These are phyloP conservation scores for Podochytrium sp. DNA, from an alignment of 192 early-diverging fungal genomes.

Conservation along the genomic window DNA sequence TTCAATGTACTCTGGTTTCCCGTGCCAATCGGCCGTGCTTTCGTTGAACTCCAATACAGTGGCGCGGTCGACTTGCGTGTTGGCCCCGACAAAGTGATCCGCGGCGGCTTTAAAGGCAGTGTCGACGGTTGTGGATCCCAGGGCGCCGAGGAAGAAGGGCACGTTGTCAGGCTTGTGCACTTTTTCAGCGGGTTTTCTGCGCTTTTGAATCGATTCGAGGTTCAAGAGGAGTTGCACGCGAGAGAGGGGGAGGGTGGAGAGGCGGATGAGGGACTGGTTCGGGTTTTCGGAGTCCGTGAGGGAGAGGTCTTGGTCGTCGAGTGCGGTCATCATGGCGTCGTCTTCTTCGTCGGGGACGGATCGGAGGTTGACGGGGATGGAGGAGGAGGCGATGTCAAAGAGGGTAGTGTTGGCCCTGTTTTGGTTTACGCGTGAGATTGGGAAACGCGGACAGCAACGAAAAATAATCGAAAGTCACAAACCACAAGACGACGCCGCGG, in stretches of 20 bases:
- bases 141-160: constrained; percentile 91
- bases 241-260: constrained; percentile 79
- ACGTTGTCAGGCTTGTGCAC: constrained; percentile 88
- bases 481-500: constrained; percentile 93
- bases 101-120: constrained; percentile 39
- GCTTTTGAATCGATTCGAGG: constrained; percentile 88
- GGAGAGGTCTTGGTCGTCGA: background rate
- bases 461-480: constrained; percentile 79
- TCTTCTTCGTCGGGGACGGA: constrained; percentile 17
- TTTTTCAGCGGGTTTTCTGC: constrained; percentile 88
- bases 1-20: constrained; percentile 74
- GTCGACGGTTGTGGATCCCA: constrained; percentile 72
- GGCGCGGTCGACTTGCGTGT: constrained; percentile 43
- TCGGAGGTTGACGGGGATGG: constrained; percentile 38
- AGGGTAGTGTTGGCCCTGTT: constrained; percentile 63
- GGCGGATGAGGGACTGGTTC: constrained; percentile 80
- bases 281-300: background rate
- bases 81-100: constrained; percentile 35
- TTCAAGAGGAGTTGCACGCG: constrained; percentile 92
- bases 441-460: constrained; percentile 61
- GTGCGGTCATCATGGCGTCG: constrained; percentile 14
- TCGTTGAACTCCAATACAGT: constrained; percentile 53
- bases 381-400: constrained; percentile 41
- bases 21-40: constrained; percentile 65
- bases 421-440: constrained; percentile 34